Percentiles rank a stretch among this genome's conserved stretches.
phyloP scores from a whole-genome alignment of 2,329 filamentous ascomycete species.

The Cordyceps farinosa region DNA sequence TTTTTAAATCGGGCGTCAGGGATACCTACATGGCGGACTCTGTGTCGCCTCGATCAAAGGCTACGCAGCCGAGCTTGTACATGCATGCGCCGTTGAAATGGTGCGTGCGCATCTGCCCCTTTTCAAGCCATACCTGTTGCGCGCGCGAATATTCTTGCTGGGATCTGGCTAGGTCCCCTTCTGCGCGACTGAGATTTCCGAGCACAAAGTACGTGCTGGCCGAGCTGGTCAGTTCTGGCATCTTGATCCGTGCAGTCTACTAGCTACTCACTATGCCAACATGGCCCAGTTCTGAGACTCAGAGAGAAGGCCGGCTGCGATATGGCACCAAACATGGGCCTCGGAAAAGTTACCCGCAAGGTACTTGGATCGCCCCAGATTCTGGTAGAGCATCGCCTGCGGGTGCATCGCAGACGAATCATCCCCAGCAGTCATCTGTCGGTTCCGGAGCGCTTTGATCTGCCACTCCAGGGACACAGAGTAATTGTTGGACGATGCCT shows the following conservation, averaged over 20 bases:
- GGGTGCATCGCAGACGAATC: not conserved
- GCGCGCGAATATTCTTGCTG: not conserved
- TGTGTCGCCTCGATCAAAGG: not conserved
- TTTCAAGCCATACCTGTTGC: not conserved
- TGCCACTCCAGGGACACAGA: not conserved
- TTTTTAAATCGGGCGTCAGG: not conserved
- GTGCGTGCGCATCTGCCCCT: not conserved
- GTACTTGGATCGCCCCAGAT: not conserved
- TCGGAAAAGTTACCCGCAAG: not conserved
- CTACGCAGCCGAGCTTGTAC: constrained; percentile 5
- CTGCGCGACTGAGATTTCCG: not conserved
- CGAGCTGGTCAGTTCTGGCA: not conserved
- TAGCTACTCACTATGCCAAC: not conserved
- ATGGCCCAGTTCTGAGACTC: constrained; percentile 4
- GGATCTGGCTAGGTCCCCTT: not conserved
- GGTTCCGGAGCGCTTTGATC: not conserved
- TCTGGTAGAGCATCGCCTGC: not conserved
- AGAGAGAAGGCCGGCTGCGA: not conserved
- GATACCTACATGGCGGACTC: not conserved
- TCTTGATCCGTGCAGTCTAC: not conserved
- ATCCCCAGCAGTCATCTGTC: not conserved
- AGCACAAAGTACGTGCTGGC: not conserved
- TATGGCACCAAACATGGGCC: not conserved
- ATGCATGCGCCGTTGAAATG: not conserved
- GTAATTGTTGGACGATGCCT: not conserved